These are phyloP conservation scores for Phytopythium cucurbitacearum DNA, from an alignment of 352 stramenopile genomes.

Conservation along the genomic window DNA sequence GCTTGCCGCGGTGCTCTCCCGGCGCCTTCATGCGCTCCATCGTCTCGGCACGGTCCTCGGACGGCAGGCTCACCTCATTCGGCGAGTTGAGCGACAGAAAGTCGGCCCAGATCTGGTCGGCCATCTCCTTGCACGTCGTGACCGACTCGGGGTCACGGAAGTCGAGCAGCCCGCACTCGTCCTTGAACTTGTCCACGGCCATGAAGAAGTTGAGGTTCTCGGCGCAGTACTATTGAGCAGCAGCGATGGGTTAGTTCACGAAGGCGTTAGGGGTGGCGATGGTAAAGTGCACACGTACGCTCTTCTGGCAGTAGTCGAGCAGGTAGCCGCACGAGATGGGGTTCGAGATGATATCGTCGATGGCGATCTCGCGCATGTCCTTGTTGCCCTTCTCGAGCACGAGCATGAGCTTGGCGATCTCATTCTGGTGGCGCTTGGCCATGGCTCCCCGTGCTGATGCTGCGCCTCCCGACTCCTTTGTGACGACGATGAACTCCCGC, in stretches of 20 bases:
- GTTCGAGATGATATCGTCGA: conserved; percentile 85
- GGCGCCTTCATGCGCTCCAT: conserved; percentile 83
- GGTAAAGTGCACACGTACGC: conserved; percentile 29
- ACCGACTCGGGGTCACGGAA: conserved; percentile 77
- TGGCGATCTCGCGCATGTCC: conserved; percentile 76
- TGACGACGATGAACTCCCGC: no score
- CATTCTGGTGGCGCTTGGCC: conserved; percentile 66
- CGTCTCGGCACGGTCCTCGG: conserved; percentile 70
- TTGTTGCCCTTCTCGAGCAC: conserved; percentile 64
- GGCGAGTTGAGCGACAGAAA: conserved; percentile 81
- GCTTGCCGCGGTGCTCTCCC: conserved; percentile 66
- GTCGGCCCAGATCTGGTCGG: conserved; percentile 80
- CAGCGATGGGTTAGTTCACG: conserved; percentile 1
- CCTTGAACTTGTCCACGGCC: conserved; percentile 85
- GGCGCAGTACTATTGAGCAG: conserved; percentile 51
- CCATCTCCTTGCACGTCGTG: conserved; percentile 80
- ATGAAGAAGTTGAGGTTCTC: conserved; percentile 88
- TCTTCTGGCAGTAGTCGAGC: conserved; percentile 85
- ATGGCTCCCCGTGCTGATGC: conserved; percentile 17
- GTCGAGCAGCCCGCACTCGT: conserved; percentile 70
- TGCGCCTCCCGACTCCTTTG: no score
- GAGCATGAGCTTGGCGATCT: conserved; percentile 60
- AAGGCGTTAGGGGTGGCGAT: neutral
- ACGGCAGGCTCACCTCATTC: conserved; percentile 79
- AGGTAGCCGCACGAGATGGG: conserved; percentile 81